Evolutionary conservation across 2,329 filamentous ascomycete genomes (phyloP), one percentile per base, ranked within the genome.

Genomic region (Fusarium torreyae): DNA sequence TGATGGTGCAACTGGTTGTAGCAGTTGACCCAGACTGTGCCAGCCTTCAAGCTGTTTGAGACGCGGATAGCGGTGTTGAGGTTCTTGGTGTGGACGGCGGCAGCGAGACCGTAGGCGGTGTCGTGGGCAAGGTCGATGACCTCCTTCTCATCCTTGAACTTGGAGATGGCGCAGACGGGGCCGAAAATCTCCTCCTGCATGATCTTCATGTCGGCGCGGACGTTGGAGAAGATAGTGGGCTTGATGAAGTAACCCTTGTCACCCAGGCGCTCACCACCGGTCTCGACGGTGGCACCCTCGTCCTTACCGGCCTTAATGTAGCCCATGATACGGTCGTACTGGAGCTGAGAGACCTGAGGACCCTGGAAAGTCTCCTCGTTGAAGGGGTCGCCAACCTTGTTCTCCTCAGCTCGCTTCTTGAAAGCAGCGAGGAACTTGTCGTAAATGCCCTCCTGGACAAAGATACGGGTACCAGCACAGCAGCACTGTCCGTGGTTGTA

Each of bases 121-220:
- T 89, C 85, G 86, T 97, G 96, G 71, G 88, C 92, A 54, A 92
- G 82, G 71, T 86, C 83, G 81, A 97, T 89, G 68, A 89, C 92
- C 58, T 97, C 94, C 39, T 91, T 91, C 83, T 93, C 91, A 72
- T 87, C 89, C 85, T 91, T 91, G 87, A 97, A 97, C 85, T 95
- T 97, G 84, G 91, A 87, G 74, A 97, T 91, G 75, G 91, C 87
- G 84, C 90, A 92, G 69, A 97, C 94, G 62, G 94, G 94, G 70
- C 94, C 94, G 79, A 97, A 97, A 79, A 97, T 96, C 84, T 97
- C 94, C 84, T 97, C 93, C 81, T 93, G 88, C 84, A 94, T 90
- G 77, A 97, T 96, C 88, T 93, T 94, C 92, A 96, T 97, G 81
- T 95, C 88, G 72, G 89, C 82, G 50, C 84, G 88, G 72, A 96